Evolutionary conservation across 2,329 filamentous ascomycete species (phyloP).

Genomic region (Ophiostoma sp.): DNA sequence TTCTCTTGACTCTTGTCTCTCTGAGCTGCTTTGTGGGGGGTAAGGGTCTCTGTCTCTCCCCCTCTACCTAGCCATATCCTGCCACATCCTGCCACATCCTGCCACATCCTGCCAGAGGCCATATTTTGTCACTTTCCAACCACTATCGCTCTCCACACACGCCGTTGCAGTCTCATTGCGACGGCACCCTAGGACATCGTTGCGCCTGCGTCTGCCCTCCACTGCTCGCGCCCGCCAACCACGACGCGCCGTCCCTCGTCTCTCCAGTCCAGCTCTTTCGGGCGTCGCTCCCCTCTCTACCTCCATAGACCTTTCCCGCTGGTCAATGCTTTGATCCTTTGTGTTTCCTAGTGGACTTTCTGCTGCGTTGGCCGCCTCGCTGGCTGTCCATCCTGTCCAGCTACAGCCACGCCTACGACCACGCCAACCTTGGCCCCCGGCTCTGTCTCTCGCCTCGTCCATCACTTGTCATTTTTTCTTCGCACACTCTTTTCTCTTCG

Average conservation of each 20-base stretch:
- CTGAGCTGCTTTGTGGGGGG: not conserved
- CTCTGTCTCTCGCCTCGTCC: not conserved
- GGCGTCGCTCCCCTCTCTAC: not conserved
- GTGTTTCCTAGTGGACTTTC: conserved; percentile 6
- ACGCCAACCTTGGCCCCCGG: not conserved
- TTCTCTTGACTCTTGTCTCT: not conserved
- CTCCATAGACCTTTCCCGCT: not conserved
- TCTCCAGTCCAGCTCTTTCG: not conserved
- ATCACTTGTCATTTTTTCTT: conserved; percentile 14
- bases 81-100: too few species aligned
- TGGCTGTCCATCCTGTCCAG: not conserved
- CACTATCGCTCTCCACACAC: not conserved
- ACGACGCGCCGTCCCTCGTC: conserved; percentile 23
- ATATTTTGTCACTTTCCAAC: not conserved
- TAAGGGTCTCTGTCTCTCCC: not conserved
- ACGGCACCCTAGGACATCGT: conserved; percentile 16
- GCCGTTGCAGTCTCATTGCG: conserved; percentile 15
- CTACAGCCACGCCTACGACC: not conserved
- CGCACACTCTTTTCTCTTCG: not conserved
- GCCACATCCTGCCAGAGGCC: not conserved
- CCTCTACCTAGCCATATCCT: not conserved
- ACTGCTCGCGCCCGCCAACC: conserved; percentile 21
- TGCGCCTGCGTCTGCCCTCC: conserved; percentile 5
- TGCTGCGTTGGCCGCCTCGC: conserved; percentile 11
- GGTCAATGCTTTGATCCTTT: not conserved